Conservation (phyloP, 2,329 filamentous ascomycete genomes). For the Colletotrichum ledebouriae region DNA sequence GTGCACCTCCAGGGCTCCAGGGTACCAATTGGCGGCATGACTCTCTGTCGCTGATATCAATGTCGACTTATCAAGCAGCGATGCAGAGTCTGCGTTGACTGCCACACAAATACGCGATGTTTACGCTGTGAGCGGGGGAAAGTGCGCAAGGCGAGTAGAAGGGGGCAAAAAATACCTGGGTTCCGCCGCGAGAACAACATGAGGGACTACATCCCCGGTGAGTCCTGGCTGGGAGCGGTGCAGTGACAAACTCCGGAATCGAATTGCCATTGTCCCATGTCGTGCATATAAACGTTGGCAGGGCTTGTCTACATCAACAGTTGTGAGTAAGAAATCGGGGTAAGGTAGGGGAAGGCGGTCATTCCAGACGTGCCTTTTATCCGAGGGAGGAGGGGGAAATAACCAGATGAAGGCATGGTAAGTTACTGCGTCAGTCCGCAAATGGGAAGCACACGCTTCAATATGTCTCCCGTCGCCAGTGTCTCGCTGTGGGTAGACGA, state of each 20-base stretch:
- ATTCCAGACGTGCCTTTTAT: constrained; percentile 7
- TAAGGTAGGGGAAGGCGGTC: constrained; percentile 2
- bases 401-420: constrained; percentile 16
- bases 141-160: constrained; percentile 1
- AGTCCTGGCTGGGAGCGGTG: not conserved
- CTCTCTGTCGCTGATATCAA: not conserved
- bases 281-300: constrained; percentile 36
- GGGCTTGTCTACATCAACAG: constrained; percentile 3
- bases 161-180: not conserved
- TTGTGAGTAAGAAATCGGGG: constrained; percentile 13
- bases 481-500: constrained; percentile 4
- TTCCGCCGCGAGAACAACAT: not conserved
- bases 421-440: not conserved
- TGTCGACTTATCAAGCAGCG: constrained; percentile 1
- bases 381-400: not conserved
- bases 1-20: not conserved
- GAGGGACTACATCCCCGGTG: not conserved
- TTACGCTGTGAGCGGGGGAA: constrained; percentile 20
- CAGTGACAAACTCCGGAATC: constrained; percentile 33
- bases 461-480: constrained; percentile 3
- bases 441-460: not conserved
- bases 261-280: constrained; percentile 27
- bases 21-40: constrained; percentile 6
- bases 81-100: not conserved
- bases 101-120: constrained; percentile 22